Base-by-base conservation (phyloP, 2,329 filamentous ascomycete genomes). In the Arthroderma sp. region DNA sequence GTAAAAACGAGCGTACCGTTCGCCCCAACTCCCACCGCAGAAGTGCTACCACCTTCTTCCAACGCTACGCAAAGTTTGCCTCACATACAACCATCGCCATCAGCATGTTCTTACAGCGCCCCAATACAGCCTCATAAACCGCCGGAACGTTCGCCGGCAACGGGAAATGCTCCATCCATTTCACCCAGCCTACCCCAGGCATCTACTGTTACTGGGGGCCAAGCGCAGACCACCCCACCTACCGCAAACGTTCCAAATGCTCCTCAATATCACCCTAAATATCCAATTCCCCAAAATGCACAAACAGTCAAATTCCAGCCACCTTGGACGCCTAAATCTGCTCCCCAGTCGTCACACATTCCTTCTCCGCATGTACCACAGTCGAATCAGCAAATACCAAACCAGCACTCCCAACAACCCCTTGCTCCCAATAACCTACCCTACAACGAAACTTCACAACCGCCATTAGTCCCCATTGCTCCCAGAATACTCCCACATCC, bases 251-350 rank as follows among this genome's bases (percentile, higher is more conserved):
- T 22, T 22, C 15, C 15, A 22, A 22, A 22, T 22, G 15, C 15
- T 22, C 15, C 15, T 22, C 15, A 22, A 22, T 22, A 22, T 22
- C 15, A 22, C 15, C 15, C 15, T 22, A 22, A 22, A 22, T 22
- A 22, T 22, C 15, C 15, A 22, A 22, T 22, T 22, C 15, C 15
- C 15, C 15, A 22, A 22, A 22, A 22, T 22, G 15, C 33, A 29
- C 41, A 43, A 31, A 37, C 34, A n/a, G 41, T 43, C 32, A 43
- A 43, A 27, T 43, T 43, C 8, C 41, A 43, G n/a, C 41, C 41
- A 5, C 33, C 37, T 6, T 43, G 36, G 31, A 43, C 41, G n/a
- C 41, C 41, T 5, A 30, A 37, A 29, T 31, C 41, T 6, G 37
- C 37, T 5, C 41, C 41, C n/a, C 41, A 43, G 27, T 43, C 41